A percentile compares a stretch with the other conserved stretches of the same genome.
phyloP scores from a whole-genome alignment of 2,329 filamentous ascomycete species.

The Colletotrichum brevisporum region DNA sequence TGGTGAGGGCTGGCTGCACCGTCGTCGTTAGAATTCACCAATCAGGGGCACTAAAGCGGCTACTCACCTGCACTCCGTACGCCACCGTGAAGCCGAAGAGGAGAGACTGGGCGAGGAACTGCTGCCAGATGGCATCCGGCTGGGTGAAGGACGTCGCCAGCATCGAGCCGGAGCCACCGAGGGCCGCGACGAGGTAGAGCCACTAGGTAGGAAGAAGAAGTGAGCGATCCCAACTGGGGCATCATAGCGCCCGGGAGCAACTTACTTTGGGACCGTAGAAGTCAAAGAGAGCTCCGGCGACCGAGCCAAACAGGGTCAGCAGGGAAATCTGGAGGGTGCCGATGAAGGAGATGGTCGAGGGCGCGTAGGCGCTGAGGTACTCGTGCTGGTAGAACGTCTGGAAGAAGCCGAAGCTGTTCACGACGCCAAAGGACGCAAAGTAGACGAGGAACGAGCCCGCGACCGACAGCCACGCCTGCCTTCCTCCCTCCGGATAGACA shows the following conservation, averaged over 20 bases:
- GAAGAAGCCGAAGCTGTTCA: slow-evolving; percentile 61
- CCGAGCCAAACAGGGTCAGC: slow-evolving; percentile 54
- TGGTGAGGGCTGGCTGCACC: slow-evolving; percentile 28
- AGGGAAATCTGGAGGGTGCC: slow-evolving; percentile 58
- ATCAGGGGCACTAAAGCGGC: no score
- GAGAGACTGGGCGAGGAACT: slow-evolving; percentile 55
- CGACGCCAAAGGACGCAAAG: slow-evolving; percentile 45
- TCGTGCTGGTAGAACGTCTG: slow-evolving; percentile 59
- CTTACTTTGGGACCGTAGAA: slow-evolving; percentile 40
- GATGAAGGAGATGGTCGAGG: slow-evolving; percentile 61
- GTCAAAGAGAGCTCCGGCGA: slow-evolving; percentile 59
- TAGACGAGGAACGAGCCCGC: slow-evolving; percentile 36
- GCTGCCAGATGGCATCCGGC: slow-evolving; percentile 50
- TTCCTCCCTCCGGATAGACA: slow-evolving; percentile 8
- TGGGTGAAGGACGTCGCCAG: slow-evolving; percentile 35
- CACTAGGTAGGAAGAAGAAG: background rate
- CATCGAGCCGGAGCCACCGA: slow-evolving; percentile 30
- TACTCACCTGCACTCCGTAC: slow-evolving; percentile 26
- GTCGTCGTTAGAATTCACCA: no score
- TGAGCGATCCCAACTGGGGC: background rate
- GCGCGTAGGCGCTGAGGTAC: slow-evolving; percentile 49
- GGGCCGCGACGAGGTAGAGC: slow-evolving; percentile 33
- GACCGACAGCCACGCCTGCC: slow-evolving; percentile 30
- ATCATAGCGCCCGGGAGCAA: no score
- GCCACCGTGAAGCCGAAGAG: slow-evolving; percentile 37